Base-by-base conservation (phyloP, 2,329 filamentous ascomycete species). In the Aaosphaeria arxii region DNA sequence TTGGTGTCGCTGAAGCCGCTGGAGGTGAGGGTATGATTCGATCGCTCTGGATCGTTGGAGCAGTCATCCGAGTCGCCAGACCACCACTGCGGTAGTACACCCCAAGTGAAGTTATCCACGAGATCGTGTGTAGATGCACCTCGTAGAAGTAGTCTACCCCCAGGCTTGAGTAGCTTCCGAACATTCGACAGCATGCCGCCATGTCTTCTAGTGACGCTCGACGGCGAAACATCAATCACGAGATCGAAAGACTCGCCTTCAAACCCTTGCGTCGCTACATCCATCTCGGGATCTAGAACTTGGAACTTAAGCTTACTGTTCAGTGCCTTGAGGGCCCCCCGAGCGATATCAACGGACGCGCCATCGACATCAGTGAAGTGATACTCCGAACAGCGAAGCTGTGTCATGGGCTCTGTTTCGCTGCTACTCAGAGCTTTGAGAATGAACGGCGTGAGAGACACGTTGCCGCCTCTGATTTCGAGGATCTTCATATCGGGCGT, bases 361-460 rank as follows among this genome's bases (percentile, higher is more conserved):
- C 49, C 29, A 4, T 46, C 51, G 28, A 61, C 49, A 35, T 59
- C 57, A 2, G 56, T 58, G 41, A 45, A 58, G 9, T 32, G 32
- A 43, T 59, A 58, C 17, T 49, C 39, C 4, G 7, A 31, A 51
- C 43, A 36, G 7, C 33, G 33, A 9, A n/a, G 7, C n/a, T 4
- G 33, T 36, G 17, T 24, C 17, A 9, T n/a, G n/a, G 33, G 7
- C 33, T 36, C 33, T 24, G 17, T 24, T 24, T 24, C 17, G 2
- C 17, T 24, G 4, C n/a, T n/a, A 3, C n/a, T 9, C 2, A 36
- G 33, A 9, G 33, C n/a, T 3, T 9, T 36, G 9, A 36, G 33
- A 4, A 36, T 36, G n/a, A 9, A 9, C 33, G 7, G 33, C n/a
- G 33, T 36, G 9, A 36, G 7, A 36, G 9, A 9, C 9, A 2